These are phyloP conservation scores for Wickerhamia fluorescens DNA, from an alignment of 805 yeast genomes.

Conservation along the genomic window DNA sequence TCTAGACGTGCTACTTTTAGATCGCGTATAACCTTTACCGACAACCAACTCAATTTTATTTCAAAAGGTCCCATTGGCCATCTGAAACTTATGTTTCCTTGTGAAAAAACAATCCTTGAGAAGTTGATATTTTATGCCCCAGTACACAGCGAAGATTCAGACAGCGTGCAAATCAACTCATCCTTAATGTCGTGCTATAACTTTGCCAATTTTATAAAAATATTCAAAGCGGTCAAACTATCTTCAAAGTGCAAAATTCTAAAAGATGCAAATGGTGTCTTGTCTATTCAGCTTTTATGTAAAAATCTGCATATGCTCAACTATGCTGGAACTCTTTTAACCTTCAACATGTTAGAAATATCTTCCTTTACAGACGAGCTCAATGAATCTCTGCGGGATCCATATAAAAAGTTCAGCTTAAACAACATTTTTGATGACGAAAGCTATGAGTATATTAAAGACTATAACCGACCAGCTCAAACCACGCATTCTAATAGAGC, in stretches of 20 bases:
- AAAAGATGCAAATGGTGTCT: conserved; percentile 28
- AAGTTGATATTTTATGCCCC: conserved; percentile 37
- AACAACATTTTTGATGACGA: conserved; percentile 22
- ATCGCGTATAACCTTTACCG: conserved; percentile 4
- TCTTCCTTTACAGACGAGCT: conserved; percentile 10
- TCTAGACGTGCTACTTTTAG: conserved; percentile 1
- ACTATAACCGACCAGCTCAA: too few species aligned
- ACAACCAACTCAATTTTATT: conserved; percentile 45
- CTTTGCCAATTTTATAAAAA: conserved; percentile 26
- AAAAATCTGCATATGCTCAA: conserved; percentile 18
- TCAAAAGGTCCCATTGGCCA: conserved; percentile 71
- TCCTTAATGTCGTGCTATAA: conserved; percentile 24
- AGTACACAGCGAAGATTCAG: conserved; percentile 21
- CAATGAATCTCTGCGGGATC: conserved; percentile 1
- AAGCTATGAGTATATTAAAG: conserved; percentile 15
- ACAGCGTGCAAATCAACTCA: conserved; percentile 13
- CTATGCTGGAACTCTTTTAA: conserved; percentile 32
- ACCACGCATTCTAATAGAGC: too few species aligned
- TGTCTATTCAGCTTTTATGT: conserved; percentile 33
- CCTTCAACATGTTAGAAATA: conserved; percentile 33
- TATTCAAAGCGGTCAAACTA: conserved; percentile 29
- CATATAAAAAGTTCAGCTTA: conserved; percentile 7
- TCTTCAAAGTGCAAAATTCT: conserved; percentile 34
- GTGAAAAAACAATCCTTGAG: conserved; percentile 54
- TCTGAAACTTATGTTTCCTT: conserved; percentile 61